Evolutionary conservation across 1,284 basidiomycete species (phyloP).

Genomic region (Trichosporon asahii): DNA sequence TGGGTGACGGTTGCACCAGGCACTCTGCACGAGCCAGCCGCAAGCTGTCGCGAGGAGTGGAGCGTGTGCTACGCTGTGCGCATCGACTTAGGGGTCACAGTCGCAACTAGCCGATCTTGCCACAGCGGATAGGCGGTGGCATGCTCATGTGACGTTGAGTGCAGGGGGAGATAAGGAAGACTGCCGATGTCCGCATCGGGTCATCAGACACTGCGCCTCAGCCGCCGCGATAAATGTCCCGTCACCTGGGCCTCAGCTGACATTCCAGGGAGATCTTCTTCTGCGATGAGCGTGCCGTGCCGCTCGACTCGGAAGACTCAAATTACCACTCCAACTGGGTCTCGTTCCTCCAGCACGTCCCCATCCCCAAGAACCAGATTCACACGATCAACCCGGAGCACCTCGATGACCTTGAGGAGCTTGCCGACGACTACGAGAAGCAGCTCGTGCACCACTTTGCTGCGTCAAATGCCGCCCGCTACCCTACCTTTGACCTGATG

Average conservation of each 20-base stretch:
- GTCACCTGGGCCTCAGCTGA: background rate
- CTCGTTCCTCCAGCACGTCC: slow-evolving; percentile 80
- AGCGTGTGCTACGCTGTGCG: background rate
- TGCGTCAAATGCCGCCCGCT: slow-evolving; percentile 80
- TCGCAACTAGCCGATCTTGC: background rate
- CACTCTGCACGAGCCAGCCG: background rate
- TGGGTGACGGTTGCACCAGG: background rate
- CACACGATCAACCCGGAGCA: slow-evolving; percentile 77
- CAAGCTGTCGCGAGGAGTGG: background rate
- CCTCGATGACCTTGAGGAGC: slow-evolving; percentile 71
- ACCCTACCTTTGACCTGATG: slow-evolving; percentile 92
- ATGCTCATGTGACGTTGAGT: background rate
- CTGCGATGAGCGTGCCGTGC: slow-evolving; percentile 93
- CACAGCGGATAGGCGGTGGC: background rate
- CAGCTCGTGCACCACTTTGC: slow-evolving; percentile 87
- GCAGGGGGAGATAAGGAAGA: background rate
- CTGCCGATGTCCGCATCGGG: background rate
- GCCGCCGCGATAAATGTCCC: background rate
- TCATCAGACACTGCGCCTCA: background rate
- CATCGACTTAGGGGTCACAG: background rate
- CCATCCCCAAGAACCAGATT: slow-evolving; percentile 69
- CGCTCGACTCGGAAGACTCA: slow-evolving; percentile 86
- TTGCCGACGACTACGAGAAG: slow-evolving; percentile 89
- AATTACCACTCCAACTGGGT: slow-evolving; percentile 80
- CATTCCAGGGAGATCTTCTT: slow-evolving; percentile 88